Evolutionary conservation across 2,329 filamentous ascomycete genomes (phyloP).

Genomic region (Sarocladium oryzae): DNA sequence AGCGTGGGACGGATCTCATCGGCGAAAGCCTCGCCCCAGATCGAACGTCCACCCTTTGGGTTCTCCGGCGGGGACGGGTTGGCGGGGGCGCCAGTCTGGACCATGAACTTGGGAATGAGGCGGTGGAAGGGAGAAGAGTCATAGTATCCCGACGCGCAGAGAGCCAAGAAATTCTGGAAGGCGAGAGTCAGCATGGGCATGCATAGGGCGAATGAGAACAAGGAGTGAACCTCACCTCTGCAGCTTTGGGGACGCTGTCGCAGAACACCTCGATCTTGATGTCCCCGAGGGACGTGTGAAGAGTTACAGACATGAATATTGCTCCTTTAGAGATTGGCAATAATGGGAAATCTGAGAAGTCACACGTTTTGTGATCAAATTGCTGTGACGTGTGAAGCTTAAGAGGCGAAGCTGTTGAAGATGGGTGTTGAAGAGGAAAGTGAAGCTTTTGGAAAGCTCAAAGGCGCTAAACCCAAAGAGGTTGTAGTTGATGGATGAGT

Average conservation of each 20-base stretch:
- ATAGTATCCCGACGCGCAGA: constrained; percentile 76
- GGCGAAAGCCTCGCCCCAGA: constrained; percentile 68
- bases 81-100: constrained; percentile 64
- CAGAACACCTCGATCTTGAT: constrained; percentile 96
- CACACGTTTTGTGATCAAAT: too few species aligned
- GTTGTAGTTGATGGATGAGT: constrained; percentile 4
- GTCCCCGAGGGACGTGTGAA: constrained; percentile 84
- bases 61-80: constrained; percentile 44
- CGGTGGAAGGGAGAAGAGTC: constrained; percentile 71
- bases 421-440: background rate
- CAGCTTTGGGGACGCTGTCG: constrained; percentile 86
- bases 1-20: constrained; percentile 73
- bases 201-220: background rate
- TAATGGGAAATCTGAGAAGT: too few species aligned
- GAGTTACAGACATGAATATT: constrained; percentile 54
- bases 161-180: constrained; percentile 73
- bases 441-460: background rate
- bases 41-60: constrained; percentile 63
- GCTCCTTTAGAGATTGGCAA: too few species aligned
- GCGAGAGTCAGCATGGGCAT: background rate
- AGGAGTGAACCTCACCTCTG: constrained; percentile 57
- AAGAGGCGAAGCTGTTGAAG: background rate
- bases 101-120: constrained; percentile 74
- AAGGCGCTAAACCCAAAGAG: background rate
- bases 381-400: background rate